Percentiles rank a stretch among this genome's conserved stretches.
Evolutionary conservation across 805 yeast species (phyloP).

Genomic region (Candida broadrunensis): DNA sequence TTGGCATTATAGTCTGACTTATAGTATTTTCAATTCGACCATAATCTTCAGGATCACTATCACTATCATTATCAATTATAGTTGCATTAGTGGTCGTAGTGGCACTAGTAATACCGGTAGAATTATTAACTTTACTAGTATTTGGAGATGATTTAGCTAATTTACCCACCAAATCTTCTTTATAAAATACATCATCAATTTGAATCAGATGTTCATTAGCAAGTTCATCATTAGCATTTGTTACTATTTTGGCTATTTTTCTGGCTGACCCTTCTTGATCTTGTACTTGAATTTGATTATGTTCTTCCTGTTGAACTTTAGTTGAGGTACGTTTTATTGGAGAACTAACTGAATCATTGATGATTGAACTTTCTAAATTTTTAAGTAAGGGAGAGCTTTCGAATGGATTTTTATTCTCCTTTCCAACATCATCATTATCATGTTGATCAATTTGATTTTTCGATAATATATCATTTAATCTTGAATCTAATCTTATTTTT

Average conservation of each 20-base stretch:
- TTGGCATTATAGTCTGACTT: slow-evolving; percentile 18
- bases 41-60: slow-evolving; percentile 23
- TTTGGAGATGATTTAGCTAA: slow-evolving; percentile 4
- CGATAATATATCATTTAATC: slow-evolving; percentile 5
- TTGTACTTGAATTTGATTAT: neutral
- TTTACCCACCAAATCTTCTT: slow-evolving; percentile 21
- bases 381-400: slow-evolving; percentile 11
- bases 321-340: slow-evolving; percentile 2
- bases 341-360: slow-evolving; percentile 1
- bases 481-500: slow-evolving; percentile 14
- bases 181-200: slow-evolving; percentile 19
- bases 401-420: slow-evolving; percentile 14
- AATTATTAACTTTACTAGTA: slow-evolving; percentile 5
- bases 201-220: slow-evolving; percentile 11
- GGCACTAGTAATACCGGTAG: slow-evolving; percentile 3
- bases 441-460: neutral
- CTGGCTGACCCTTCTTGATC: slow-evolving; percentile 2
- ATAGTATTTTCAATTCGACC: slow-evolving; percentile 16
- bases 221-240: slow-evolving; percentile 15
- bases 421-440: slow-evolving; percentile 7
- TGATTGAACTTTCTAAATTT: neutral
- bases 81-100: slow-evolving; percentile 2
- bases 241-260: slow-evolving; percentile 18
- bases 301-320: slow-evolving; percentile 1
- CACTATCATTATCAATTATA: slow-evolving; percentile 21